Evolutionary conservation across 1,284 basidiomycete genomes (phyloP).

Genomic region (Coniferiporia weirii): DNA sequence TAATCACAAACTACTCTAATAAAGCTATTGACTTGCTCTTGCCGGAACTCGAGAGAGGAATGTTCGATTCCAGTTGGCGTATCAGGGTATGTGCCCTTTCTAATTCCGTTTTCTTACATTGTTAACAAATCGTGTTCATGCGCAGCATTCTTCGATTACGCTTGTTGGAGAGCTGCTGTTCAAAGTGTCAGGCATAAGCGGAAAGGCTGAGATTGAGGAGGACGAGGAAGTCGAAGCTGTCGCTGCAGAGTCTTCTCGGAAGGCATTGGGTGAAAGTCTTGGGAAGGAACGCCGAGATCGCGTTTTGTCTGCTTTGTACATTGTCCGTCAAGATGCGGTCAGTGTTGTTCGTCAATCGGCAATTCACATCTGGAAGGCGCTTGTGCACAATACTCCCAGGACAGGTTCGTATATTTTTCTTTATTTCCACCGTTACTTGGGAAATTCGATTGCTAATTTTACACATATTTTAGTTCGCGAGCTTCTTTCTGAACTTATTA

Average conservation of each 20-base stretch:
- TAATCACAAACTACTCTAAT: slow-evolving; percentile 91
- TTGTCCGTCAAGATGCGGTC: slow-evolving; percentile 93
- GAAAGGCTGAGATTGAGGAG: slow-evolving; percentile 84
- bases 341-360: slow-evolving; percentile 87
- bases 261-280: slow-evolving; percentile 83
- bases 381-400: slow-evolving; percentile 87
- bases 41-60: slow-evolving; percentile 91
- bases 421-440: not conserved
- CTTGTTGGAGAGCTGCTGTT: slow-evolving; percentile 95
- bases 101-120: not conserved
- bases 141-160: slow-evolving; percentile 88
- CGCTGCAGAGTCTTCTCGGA: slow-evolving; percentile 73
- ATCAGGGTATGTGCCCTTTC: slow-evolving; percentile 64
- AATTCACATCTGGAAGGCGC: slow-evolving; percentile 96
- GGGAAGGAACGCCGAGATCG: slow-evolving; percentile 87
- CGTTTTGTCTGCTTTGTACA: slow-evolving; percentile 87
- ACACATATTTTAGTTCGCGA: slow-evolving; percentile 67
- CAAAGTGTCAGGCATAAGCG: slow-evolving; percentile 97
- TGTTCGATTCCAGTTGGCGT: slow-evolving; percentile 94
- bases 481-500: slow-evolving; percentile 83
- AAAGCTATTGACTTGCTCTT: slow-evolving; percentile 92
- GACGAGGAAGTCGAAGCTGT: slow-evolving; percentile 61
- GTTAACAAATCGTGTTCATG: not conserved
- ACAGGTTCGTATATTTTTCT: slow-evolving; percentile 48
- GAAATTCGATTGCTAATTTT: not conserved